Conservation (phyloP, 169 alveolate species). For the Neospora caninum region DNA sequence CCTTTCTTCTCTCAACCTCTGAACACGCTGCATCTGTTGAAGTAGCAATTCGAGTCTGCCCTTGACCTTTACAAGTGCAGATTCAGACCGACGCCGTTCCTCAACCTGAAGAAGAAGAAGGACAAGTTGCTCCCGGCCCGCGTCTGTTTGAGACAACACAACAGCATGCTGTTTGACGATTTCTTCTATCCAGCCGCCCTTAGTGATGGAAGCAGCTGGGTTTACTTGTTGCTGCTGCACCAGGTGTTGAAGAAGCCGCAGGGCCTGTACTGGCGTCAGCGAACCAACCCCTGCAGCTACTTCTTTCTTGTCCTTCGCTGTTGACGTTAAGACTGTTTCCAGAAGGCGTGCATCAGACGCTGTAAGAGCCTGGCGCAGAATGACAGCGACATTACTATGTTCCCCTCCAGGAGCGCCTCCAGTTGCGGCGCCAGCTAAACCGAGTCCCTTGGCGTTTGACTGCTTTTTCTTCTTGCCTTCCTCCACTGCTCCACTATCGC, state of each 20-base stretch:
- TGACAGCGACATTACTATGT: slow-evolving; percentile 14
- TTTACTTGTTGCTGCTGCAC: slow-evolving; percentile 58
- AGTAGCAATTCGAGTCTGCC: slow-evolving; percentile 53
- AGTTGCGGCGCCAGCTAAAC: neutral
- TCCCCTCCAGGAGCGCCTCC: neutral
- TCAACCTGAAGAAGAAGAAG: slow-evolving; percentile 22
- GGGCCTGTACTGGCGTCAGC: slow-evolving; percentile 35
- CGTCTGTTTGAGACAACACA: neutral
- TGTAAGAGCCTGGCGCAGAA: slow-evolving; percentile 49
- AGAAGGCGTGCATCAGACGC: slow-evolving; percentile 39
- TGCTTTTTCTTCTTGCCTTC: neutral
- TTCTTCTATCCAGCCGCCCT: slow-evolving; percentile 58
- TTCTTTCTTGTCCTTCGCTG: slow-evolving; percentile 26
- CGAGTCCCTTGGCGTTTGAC: neutral
- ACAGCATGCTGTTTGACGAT: slow-evolving; percentile 57
- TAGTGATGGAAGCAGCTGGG: slow-evolving; percentile 7
- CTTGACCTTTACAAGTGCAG: slow-evolving; percentile 44
- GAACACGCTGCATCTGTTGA: slow-evolving; percentile 46
- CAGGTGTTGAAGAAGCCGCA: slow-evolving; percentile 50
- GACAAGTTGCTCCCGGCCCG: slow-evolving; percentile 51
- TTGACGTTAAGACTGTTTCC: slow-evolving; percentile 15
- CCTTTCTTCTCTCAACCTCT: slow-evolving; percentile 7
- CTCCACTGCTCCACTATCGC: neutral
- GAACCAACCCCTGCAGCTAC: slow-evolving; percentile 49
- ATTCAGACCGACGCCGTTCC: slow-evolving; percentile 36